Conservation (phyloP, 208 protist species). For the Leishmania guyanensis region DNA sequence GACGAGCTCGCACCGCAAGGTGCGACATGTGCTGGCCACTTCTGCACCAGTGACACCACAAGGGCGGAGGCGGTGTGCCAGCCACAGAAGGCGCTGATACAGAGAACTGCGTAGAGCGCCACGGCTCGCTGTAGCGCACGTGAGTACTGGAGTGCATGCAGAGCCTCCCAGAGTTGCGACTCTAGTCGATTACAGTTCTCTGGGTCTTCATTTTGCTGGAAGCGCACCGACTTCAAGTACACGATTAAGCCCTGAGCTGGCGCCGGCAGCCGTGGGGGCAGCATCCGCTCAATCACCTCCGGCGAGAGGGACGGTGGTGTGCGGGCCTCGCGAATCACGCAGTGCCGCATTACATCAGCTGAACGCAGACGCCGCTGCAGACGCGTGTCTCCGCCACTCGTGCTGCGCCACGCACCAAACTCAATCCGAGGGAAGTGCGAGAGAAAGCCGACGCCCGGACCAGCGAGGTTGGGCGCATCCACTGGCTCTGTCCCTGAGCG, state of each 20-base stretch:
- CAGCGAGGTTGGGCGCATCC: too few relatives aligned
- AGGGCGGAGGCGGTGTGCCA: constrained; percentile 10
- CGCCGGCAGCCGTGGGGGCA: constrained; percentile 10
- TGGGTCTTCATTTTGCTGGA: not conserved
- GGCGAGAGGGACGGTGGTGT: constrained; percentile 32
- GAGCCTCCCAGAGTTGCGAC: not conserved
- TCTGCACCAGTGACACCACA: constrained; percentile 13
- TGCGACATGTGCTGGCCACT: constrained; percentile 8
- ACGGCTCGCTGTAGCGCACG: constrained; percentile 10
- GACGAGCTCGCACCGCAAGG: not conserved
- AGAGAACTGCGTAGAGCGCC: constrained; percentile 18
- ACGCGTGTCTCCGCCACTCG: not conserved
- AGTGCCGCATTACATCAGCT: constrained; percentile 32
- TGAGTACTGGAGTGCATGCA: constrained; percentile 8
- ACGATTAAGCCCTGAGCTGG: constrained; percentile 1
- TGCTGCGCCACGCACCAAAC: constrained; percentile 43
- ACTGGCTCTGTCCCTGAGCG: not conserved
- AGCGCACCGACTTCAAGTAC: constrained; percentile 1
- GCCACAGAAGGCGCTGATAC: constrained; percentile 5
- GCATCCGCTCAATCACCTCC: constrained; percentile 26
- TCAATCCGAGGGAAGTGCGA: not conserved
- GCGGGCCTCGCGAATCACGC: constrained; percentile 41
- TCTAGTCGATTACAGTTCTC: not conserved
- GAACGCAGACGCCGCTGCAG: constrained; percentile 3
- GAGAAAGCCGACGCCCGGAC: not conserved